Evolutionary conservation across 1,139 yeast genomes (phyloP).

Genomic region (Yamadazyma blattariae): DNA sequence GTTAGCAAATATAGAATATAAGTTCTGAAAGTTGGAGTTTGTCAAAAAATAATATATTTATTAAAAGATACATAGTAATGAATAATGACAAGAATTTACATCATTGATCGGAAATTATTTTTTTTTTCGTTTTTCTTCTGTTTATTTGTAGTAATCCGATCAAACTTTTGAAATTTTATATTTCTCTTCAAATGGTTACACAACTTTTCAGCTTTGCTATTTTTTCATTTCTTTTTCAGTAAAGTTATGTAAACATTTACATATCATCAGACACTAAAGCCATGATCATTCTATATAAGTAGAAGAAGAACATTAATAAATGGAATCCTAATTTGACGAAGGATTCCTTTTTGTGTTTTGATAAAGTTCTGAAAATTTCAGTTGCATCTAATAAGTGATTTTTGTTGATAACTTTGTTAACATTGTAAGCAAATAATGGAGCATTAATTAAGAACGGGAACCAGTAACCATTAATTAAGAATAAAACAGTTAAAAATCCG

Average conservation of each 20-base stretch:
- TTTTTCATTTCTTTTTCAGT: background rate
- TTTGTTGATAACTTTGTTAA: constrained; percentile 68
- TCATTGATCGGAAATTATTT: background rate
- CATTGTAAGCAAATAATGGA: constrained; percentile 83
- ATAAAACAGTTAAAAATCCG: constrained; percentile 65
- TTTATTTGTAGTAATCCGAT: too few relatives aligned
- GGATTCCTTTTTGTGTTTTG: constrained; percentile 89
- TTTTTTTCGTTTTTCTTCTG: background rate
- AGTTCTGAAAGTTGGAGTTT: too few relatives aligned
- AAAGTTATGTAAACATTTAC: too few relatives aligned
- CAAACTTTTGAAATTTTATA: too few relatives aligned
- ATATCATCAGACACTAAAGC: constrained; percentile 75
- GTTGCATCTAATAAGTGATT: constrained; percentile 94
- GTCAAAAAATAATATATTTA: background rate
- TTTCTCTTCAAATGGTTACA: too few relatives aligned
- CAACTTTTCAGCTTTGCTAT: too few relatives aligned
- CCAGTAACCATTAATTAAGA: constrained; percentile 92
- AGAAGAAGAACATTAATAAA: constrained; percentile 88
- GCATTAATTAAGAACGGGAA: constrained; percentile 80
- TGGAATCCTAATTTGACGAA: constrained; percentile 91
- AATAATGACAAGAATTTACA: constrained; percentile 3
- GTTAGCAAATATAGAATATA: too few relatives aligned
- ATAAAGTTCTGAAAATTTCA: constrained; percentile 92
- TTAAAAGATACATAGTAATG: constrained; percentile 8
- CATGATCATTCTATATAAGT: constrained; percentile 95